phyloP scores from a whole-genome alignment of 495 filamentous ascomycete species.

The Hyaloscypha bicolor region DNA sequence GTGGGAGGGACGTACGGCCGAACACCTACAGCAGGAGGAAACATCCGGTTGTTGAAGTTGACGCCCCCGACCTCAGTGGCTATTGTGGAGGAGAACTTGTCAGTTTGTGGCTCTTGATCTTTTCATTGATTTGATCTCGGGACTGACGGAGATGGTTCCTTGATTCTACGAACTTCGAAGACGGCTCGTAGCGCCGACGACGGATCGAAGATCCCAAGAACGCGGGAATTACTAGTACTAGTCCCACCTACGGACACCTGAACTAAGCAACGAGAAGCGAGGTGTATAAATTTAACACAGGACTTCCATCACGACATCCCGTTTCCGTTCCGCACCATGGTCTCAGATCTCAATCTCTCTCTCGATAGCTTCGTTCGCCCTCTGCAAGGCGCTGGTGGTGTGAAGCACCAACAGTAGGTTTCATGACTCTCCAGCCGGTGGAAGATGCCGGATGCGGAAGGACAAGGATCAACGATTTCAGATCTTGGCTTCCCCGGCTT shows the following conservation, averaged over 20 bases:
- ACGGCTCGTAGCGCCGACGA: neutral
- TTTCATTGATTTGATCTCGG: neutral
- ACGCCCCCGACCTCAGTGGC: neutral
- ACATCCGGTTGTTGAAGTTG: neutral
- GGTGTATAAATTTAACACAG: neutral
- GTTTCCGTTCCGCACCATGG: neutral
- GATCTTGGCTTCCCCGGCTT: neutral
- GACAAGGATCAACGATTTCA: neutral
- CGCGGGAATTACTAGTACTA: neutral
- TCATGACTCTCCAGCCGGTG: neutral
- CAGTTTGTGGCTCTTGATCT: neutral
- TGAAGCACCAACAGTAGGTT: neutral
- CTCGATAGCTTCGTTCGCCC: neutral
- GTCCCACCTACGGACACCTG: no score
- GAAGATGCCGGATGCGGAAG: neutral
- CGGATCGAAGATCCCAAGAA: neutral
- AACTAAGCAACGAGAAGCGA: neutral
- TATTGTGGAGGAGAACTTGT: neutral
- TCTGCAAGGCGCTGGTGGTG: neutral
- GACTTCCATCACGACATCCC: slow-evolving; percentile 6
- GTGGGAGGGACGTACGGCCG: neutral
- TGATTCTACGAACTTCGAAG: neutral
- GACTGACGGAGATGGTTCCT: neutral
- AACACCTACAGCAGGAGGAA: neutral
- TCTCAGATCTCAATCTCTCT: neutral